These are phyloP conservation scores for Globisporangium orthogonon DNA, from an alignment of 352 stramenopile species.

Conservation along the genomic window DNA sequence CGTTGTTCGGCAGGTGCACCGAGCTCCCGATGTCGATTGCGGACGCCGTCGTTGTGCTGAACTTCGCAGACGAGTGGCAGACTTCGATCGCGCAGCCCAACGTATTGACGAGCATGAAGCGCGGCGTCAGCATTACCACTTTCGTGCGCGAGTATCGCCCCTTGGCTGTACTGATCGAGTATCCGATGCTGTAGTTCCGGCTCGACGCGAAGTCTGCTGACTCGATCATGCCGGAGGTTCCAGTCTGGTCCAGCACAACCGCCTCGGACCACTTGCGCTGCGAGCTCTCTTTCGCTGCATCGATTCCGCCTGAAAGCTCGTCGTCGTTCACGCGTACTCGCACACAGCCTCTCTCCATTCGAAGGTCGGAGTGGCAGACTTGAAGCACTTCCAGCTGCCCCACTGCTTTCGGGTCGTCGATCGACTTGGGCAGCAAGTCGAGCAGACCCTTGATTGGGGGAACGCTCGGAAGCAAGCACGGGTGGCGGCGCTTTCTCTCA, in stretches of 20 bases:
- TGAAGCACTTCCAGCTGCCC: conserved; percentile 76
- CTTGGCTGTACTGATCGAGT: conserved; percentile 70
- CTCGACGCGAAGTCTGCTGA: conserved; percentile 52
- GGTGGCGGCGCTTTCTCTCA: conserved; percentile 54
- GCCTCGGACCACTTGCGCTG: conserved; percentile 72
- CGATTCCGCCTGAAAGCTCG: conserved; percentile 16
- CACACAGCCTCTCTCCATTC: conserved; percentile 55
- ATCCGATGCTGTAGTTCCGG: conserved; percentile 74
- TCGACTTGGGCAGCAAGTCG: conserved; percentile 74
- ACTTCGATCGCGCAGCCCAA: conserved; percentile 64
- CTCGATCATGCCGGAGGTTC: conserved; percentile 71
- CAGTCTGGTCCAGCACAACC: conserved; percentile 66
- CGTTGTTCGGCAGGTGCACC: conserved; percentile 33
- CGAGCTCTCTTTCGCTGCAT: conserved; percentile 27
- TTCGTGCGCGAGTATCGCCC: conserved; percentile 81
- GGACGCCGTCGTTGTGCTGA: conserved; percentile 24
- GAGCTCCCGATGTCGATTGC: conserved; percentile 34
- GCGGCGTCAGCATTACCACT: conserved; percentile 81
- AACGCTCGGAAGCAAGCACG: conserved; percentile 70
- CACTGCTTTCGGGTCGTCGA: conserved; percentile 44
- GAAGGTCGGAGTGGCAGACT: conserved; percentile 73
- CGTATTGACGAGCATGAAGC: conserved; percentile 84
- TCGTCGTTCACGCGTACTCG: conserved; percentile 69
- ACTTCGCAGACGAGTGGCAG: conserved; percentile 73
- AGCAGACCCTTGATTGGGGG: conserved; percentile 77